Percentiles rank a stretch among this genome's conserved stretches.
Evolutionary conservation across 1,139 yeast species (phyloP).

Genomic region (Saccharomyces hybrid): DNA sequence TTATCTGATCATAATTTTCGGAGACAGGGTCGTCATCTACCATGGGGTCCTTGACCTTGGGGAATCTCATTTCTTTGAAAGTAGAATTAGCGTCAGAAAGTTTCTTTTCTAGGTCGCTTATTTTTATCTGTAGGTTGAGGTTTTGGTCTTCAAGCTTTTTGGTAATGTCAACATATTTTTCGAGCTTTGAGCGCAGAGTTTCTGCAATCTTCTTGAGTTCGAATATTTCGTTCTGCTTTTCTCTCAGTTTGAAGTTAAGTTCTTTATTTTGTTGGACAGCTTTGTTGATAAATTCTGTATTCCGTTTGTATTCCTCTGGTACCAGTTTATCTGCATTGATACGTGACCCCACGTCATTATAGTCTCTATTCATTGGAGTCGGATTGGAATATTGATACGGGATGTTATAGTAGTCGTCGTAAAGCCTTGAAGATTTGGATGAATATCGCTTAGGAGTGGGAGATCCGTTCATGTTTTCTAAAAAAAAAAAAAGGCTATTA

Average conservation of each 20-base stretch:
- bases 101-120: slow-evolving; percentile 7
- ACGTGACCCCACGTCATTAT: not conserved
- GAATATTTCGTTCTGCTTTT: slow-evolving; percentile 7
- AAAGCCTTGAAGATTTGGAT: slow-evolving; percentile 10
- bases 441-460: slow-evolving; percentile 22
- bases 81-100: not conserved
- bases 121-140: not conserved
- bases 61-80: not conserved
- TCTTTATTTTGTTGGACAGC: slow-evolving; percentile 3
- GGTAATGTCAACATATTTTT: slow-evolving; percentile 8
- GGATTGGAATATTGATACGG: slow-evolving; percentile 1
- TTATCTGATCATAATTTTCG: not conserved
- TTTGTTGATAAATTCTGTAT: slow-evolving; percentile 4
- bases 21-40: not conserved
- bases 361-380: not conserved
- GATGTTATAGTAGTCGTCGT: slow-evolving; percentile 1
- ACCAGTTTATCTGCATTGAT: slow-evolving; percentile 5
- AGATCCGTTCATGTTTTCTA: slow-evolving; percentile 14
- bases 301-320: slow-evolving; percentile 8
- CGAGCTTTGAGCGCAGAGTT: slow-evolving; percentile 7
- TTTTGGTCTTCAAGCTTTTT: slow-evolving; percentile 6
- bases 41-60: not conserved
- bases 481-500: not conserved
- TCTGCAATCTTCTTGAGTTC: slow-evolving; percentile 6
- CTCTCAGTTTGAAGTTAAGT: slow-evolving; percentile 5